phyloP scores from a whole-genome alignment of 805 yeast genomes.

The Pichia kluyveri region DNA sequence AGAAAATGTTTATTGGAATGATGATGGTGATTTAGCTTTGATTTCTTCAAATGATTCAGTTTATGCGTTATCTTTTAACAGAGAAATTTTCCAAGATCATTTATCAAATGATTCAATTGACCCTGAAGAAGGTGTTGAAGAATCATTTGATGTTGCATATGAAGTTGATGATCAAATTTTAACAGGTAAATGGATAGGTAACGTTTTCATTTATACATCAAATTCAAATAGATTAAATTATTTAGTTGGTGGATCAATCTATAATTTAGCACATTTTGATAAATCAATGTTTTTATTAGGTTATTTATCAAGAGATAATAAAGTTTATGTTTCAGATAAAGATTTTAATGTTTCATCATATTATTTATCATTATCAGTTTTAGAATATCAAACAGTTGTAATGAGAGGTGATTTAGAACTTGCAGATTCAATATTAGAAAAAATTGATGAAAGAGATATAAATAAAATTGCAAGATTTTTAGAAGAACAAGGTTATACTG shows the following conservation, averaged over 20 bases:
- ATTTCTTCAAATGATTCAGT: slow-evolving; percentile 63
- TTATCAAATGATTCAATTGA: slow-evolving; percentile 47
- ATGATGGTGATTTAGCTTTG: slow-evolving; percentile 81
- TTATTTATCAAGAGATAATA: slow-evolving; percentile 83
- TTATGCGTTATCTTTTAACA: slow-evolving; percentile 68
- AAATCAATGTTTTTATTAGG: slow-evolving; percentile 81
- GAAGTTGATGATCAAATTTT: slow-evolving; percentile 76
- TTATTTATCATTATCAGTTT: slow-evolving; percentile 71
- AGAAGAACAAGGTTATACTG: slow-evolving; percentile 83
- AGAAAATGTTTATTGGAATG: slow-evolving; percentile 82
- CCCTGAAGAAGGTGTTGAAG: slow-evolving; percentile 84
- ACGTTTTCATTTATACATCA: slow-evolving; percentile 89
- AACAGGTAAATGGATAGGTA: slow-evolving; percentile 95
- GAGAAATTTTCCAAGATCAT: slow-evolving; percentile 57
- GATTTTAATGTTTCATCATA: slow-evolving; percentile 77
- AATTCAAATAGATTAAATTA: slow-evolving; percentile 82
- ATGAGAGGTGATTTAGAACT: slow-evolving; percentile 89
- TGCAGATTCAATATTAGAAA: slow-evolving; percentile 58
- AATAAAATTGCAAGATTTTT: slow-evolving; percentile 83
- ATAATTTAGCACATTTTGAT: slow-evolving; percentile 89
- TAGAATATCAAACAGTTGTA: slow-evolving; percentile 93
- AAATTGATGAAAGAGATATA: slow-evolving; percentile 55
- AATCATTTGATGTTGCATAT: slow-evolving; percentile 72
- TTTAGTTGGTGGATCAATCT: slow-evolving; percentile 88
- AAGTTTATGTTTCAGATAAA: slow-evolving; percentile 85